These are phyloP conservation scores for Paxillus rubicundulus DNA, from an alignment of 768 basidiomycete species.

Conservation along the genomic window DNA sequence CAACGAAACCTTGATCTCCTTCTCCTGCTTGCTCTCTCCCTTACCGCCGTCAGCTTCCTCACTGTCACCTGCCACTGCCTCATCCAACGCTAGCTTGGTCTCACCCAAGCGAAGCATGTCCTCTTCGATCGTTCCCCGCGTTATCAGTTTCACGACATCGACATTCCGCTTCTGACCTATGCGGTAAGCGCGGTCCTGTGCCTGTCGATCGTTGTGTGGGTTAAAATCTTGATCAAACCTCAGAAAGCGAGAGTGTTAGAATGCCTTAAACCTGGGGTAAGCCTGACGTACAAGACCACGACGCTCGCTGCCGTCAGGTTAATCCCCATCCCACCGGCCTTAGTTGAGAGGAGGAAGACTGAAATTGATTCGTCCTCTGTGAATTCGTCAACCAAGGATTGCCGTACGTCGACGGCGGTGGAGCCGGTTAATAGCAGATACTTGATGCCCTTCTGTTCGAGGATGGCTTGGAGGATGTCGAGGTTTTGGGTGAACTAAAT, in stretches of 20 bases:
- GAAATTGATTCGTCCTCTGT: constrained; percentile 78
- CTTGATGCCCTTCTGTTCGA: constrained; percentile 68
- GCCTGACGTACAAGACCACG: constrained; percentile 75
- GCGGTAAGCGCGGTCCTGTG: constrained; percentile 95
- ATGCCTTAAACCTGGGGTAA: background rate
- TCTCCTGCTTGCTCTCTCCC: constrained; percentile 63
- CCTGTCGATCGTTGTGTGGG: constrained; percentile 95
- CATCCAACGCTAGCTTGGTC: constrained; percentile 89
- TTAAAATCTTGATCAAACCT: constrained; percentile 99
- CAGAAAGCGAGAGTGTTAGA: constrained; percentile 9
- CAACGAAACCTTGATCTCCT: constrained; percentile 81
- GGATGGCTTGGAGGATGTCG: constrained; percentile 84
- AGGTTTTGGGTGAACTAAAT: constrained; percentile 90
- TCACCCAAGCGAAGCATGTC: constrained; percentile 89
- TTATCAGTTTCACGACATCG: constrained; percentile 91
- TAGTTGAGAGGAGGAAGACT: constrained; percentile 88
- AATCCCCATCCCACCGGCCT: constrained; percentile 95
- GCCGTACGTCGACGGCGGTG: constrained; percentile 91
- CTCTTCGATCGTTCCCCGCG: constrained; percentile 91
- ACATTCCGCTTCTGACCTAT: constrained; percentile 95
- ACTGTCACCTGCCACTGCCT: constrained; percentile 82
- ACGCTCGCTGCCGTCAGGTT: constrained; percentile 95
- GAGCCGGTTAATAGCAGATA: constrained; percentile 88
- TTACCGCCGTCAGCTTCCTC: constrained; percentile 58
- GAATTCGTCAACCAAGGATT: constrained; percentile 93